phyloP scores from a whole-genome alignment of 2,329 filamentous ascomycete genomes.

The Pseudocercospora crystallina region DNA sequence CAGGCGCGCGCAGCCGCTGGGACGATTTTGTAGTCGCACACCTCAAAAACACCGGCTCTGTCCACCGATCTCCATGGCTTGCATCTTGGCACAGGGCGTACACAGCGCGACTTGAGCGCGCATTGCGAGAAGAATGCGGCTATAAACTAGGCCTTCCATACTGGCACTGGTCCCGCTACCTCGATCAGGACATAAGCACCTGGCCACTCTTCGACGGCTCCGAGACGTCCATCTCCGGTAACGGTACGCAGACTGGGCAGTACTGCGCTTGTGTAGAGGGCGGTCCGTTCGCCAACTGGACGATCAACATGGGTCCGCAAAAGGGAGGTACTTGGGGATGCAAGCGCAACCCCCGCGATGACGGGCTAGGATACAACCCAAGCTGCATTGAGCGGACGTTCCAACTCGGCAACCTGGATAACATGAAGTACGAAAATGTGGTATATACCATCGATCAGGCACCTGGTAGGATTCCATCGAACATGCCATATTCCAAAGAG shows the following conservation, averaged over 20 bases:
- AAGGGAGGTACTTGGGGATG: constrained; percentile 14
- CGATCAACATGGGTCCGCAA: constrained; percentile 22
- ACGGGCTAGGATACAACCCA: constrained; percentile 18
- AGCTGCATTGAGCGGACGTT: constrained; percentile 17
- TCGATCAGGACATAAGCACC: constrained; percentile 41
- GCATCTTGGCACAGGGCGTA: constrained; percentile 18
- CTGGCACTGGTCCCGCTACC: constrained; percentile 54
- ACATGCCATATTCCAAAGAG: neutral
- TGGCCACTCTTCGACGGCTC: constrained; percentile 53
- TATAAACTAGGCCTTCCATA: constrained; percentile 38
- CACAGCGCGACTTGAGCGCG: constrained; percentile 31
- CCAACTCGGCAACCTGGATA: constrained; percentile 1
- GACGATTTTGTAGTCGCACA: constrained; percentile 25
- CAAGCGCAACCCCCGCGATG: constrained; percentile 18
- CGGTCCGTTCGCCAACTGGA: constrained; percentile 50
- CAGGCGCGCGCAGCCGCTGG: constrained; percentile 20
- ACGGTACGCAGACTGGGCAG: constrained; percentile 19
- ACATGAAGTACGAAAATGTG: constrained; percentile 16
- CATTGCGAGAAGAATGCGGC: constrained; percentile 32
- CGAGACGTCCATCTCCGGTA: constrained; percentile 39
- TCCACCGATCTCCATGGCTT: constrained; percentile 19
- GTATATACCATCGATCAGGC: constrained; percentile 12
- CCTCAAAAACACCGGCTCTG: constrained; percentile 5
- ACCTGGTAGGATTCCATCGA: neutral
- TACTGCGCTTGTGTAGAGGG: constrained; percentile 50